Base-by-base conservation (phyloP, 2,329 filamentous ascomycete genomes). In the Beauveria caledonica region DNA sequence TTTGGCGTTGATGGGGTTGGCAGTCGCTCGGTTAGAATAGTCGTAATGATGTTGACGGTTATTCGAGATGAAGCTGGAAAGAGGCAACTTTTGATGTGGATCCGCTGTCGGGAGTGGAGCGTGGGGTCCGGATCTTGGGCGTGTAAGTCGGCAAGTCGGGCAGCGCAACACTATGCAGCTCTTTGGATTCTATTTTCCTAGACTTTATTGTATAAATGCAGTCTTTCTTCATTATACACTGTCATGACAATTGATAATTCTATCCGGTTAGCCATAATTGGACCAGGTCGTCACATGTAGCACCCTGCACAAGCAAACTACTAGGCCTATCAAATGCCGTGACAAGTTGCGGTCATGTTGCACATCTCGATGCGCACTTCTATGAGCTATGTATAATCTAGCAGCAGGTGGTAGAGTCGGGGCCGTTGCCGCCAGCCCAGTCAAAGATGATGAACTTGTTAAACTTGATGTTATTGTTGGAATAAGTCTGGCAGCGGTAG, bases 371-470 rank as follows among this genome's bases (percentile, higher is more conserved):
- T 23, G 13, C 4, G 9, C 11, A 21, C n/a, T 39, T 42, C 9
- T 15, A 27, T 44, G 17, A 19, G 23, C n/a, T 19, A 21, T 23
- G 15, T 36, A 3, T 9, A 29, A 9, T 19, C 9, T 62, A 62
- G 55, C 60, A 62, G 60, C 60, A 62, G 9, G 60, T 62, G 42
- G 60, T 54, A 6, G 54, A 17, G 15, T 58, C 60, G 33, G 65
- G 60, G 27, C 51, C 62, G 56, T 62, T 55, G 49, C 58, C 60
- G 19, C 51, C 55, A 13, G 51, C 64, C 54, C 60, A 57, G 60
- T 62, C 60, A 39, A 63, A 60, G 57, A 63, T 54, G 62, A 62
- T 63, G 44, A 63, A 59, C 42, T 58, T 59, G 55, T 36, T 63
- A 44, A 62, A 62, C 42, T 49, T 54, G 49, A 62, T 61, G 53